Evolutionary conservation across 2,329 filamentous ascomycete genomes (phyloP).

Genomic region (Diaporthe amygdali): DNA sequence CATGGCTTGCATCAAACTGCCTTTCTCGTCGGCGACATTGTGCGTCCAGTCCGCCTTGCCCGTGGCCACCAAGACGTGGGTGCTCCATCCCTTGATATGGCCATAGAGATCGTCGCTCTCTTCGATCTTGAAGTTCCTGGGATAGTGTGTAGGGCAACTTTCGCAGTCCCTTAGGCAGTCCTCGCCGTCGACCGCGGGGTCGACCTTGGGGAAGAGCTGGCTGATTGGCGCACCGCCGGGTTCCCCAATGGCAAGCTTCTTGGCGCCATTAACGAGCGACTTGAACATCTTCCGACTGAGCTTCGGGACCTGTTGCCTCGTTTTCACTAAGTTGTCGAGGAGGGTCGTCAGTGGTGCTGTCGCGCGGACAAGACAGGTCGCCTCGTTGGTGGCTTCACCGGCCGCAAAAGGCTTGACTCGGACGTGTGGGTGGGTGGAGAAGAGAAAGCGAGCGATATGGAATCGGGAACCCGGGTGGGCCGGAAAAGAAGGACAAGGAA

Average conservation of each 20-base stretch:
- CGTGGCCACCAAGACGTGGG: slow-evolving; percentile 91
- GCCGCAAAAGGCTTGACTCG: not conserved
- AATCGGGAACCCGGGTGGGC: not conserved
- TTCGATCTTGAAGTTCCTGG: slow-evolving; percentile 74
- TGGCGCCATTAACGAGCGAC: slow-evolving; percentile 44
- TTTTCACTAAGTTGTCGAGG: not conserved
- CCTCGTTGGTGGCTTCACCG: not conserved
- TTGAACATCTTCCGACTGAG: slow-evolving; percentile 34
- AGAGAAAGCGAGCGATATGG: not conserved
- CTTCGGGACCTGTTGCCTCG: not conserved
- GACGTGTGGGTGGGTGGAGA: not conserved
- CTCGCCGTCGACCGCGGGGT: slow-evolving; percentile 81
- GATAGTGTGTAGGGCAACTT: slow-evolving; percentile 79
- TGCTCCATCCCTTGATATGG: slow-evolving; percentile 83
- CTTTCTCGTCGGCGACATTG: slow-evolving; percentile 86
- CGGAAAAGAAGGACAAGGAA: not conserved
- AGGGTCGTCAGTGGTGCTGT: not conserved
- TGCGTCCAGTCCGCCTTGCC: slow-evolving; percentile 94
- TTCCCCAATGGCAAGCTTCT: slow-evolving; percentile 38
- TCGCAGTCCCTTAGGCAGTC: slow-evolving; percentile 89
- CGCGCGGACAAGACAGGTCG: not conserved
- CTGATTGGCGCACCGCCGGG: slow-evolving; percentile 32
- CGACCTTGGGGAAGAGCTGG: slow-evolving; percentile 74
- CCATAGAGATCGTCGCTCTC: slow-evolving; percentile 82
- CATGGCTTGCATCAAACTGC: slow-evolving; percentile 82